phyloP scores from a whole-genome alignment of 345 rosid genomes.

The Citrus australasica region DNA sequence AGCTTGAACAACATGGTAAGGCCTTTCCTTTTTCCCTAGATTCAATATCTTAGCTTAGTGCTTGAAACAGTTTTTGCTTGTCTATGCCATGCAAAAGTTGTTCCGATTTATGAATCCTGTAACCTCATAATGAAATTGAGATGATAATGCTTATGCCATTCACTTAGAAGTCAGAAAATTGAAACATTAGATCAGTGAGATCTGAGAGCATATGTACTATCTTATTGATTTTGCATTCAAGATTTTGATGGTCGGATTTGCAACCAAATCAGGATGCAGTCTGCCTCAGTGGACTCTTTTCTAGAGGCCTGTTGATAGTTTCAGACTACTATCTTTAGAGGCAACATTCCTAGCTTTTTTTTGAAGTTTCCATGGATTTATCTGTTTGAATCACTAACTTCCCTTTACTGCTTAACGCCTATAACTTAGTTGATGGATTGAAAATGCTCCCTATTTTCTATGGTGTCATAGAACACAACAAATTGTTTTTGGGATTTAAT shows the following conservation, averaged over 20 bases:
- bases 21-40: not conserved
- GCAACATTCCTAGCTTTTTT: not conserved
- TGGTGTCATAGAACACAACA: not conserved
- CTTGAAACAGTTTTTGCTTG: not conserved
- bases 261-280: not conserved
- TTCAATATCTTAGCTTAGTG: not conserved
- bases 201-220: not conserved
- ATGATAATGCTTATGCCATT: not conserved
- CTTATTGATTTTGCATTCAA: not conserved
- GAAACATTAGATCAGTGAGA: not conserved
- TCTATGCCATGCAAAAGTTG: not conserved
- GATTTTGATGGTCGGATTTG: not conserved
- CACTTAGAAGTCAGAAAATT: not conserved
- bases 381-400: not conserved
- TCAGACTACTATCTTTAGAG: not conserved
- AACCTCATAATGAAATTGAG: not conserved
- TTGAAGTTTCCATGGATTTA: not conserved
- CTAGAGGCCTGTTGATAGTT: not conserved
- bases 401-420: not conserved
- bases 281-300: not conserved
- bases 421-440: not conserved
- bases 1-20: constrained; percentile 71
- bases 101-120: not conserved
- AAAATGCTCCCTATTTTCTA: not conserved
- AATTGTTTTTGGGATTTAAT: not conserved